Percentiles rank a stretch among this genome's conserved stretches.
Conservation (phyloP, 1,139 yeast genomes). For the Saccharomycopsis phalli region DNA sequence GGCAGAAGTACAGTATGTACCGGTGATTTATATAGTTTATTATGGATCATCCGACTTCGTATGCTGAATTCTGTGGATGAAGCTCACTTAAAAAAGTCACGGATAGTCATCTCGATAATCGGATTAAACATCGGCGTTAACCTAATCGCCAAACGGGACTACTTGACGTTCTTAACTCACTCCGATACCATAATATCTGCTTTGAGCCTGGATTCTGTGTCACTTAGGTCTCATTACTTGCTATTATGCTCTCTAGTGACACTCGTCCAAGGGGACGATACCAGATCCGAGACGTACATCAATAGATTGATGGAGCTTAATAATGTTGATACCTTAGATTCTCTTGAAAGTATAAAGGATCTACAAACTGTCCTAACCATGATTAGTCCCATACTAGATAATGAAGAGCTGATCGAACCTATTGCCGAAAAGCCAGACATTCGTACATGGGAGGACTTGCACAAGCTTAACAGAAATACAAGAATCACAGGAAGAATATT, state of each 20-base stretch:
- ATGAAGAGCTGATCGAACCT: conserved; percentile 16
- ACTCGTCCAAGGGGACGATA: conserved; percentile 24
- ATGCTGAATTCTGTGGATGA: conserved; percentile 3
- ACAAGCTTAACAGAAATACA: conserved; percentile 23
- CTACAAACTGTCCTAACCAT: conserved; percentile 13
- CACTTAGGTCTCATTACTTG: conserved; percentile 11
- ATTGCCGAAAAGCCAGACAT: conserved; percentile 9
- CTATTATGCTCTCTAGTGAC: conserved; percentile 22
- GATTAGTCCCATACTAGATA: conserved; percentile 23
- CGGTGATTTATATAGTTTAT: conserved; percentile 25
- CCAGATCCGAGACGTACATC: conserved; percentile 19
- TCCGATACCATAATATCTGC: conserved; percentile 20
- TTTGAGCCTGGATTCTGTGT: too few species aligned
- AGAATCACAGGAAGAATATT: conserved; percentile 28
- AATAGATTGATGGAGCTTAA: conserved; percentile 5
- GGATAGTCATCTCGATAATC: conserved; percentile 16
- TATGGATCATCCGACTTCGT: conserved; percentile 24
- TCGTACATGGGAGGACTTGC: conserved; percentile 22
- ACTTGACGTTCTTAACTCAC: conserved; percentile 25
- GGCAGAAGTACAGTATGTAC: conserved; percentile 27
- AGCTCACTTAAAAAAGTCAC: not conserved
- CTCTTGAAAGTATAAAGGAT: conserved; percentile 1
- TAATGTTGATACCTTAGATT: not conserved
- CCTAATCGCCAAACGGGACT: conserved; percentile 29
- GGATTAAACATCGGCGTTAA: conserved; percentile 26